phyloP scores from a whole-genome alignment of 495 filamentous ascomycete genomes.

The Aspergillus haitiensis region DNA sequence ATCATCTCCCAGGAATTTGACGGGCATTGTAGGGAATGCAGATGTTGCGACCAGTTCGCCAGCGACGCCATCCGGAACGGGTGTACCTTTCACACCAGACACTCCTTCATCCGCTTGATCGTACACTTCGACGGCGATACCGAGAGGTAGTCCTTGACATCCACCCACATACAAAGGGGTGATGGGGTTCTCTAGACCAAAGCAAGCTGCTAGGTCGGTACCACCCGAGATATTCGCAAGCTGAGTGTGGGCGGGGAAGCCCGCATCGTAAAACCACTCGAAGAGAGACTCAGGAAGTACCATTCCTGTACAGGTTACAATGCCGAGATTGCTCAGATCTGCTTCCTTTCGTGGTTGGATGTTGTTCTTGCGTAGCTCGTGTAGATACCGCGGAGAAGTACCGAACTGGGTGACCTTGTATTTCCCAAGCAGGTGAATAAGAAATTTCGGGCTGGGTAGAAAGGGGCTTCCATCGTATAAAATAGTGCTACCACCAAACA shows the following conservation, averaged over 20 bases:
- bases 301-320: slow-evolving; percentile 74
- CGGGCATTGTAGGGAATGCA: slow-evolving; percentile 73
- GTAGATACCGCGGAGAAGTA: slow-evolving; percentile 71
- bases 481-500: slow-evolving; percentile 57
- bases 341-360: slow-evolving; percentile 59
- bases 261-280: slow-evolving; percentile 81
- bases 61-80: slow-evolving; percentile 59
- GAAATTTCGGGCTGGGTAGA: slow-evolving; percentile 58
- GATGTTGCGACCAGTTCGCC: slow-evolving; percentile 71
- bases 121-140: slow-evolving; percentile 65
- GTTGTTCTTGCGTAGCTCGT: slow-evolving; percentile 61
- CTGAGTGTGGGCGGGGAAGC: slow-evolving; percentile 63
- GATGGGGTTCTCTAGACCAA: slow-evolving; percentile 68
- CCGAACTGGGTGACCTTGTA: slow-evolving; percentile 57
- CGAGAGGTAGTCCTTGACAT: slow-evolving; percentile 62
- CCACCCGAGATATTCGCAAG: slow-evolving; percentile 75
- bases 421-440: slow-evolving; percentile 54
- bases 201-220: slow-evolving; percentile 74
- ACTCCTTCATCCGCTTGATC: slow-evolving; percentile 57
- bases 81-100: slow-evolving; percentile 48
- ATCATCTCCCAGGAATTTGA: slow-evolving; percentile 67
- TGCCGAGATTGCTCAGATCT: slow-evolving; percentile 58
- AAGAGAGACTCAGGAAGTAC: slow-evolving; percentile 70
- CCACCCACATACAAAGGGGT: slow-evolving; percentile 70
- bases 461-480: slow-evolving; percentile 81